Evolutionary conservation across 108 stramenopile genomes (phyloP), one percentile per base, ranked within the genome.

Genomic region (Conticribra guillardii): DNA sequence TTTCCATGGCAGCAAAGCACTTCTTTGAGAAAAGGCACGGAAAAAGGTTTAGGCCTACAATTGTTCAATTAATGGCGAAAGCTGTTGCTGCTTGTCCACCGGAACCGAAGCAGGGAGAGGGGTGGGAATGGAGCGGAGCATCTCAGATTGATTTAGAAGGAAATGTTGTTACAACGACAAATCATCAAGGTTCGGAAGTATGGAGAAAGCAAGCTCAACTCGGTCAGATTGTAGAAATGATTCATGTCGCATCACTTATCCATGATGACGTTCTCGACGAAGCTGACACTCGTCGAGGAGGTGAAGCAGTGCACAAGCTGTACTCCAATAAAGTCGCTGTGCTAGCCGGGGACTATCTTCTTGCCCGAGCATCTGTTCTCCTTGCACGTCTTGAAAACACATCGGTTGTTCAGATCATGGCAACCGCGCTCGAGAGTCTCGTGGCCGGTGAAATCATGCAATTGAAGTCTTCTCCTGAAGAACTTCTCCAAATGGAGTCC

Each of bases 401-500:
- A 1, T 88, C 92, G 18, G 98, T 98, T 30, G 98, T 98, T 2
- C 96, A 98, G 71, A 96, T 98, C 62, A 98, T 98, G 98, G 98
- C 98, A 30, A 91, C 89, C 7, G 98, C 98, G 0, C 88, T 98
- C 18, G 97, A 98, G 74, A 87, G 91, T 29, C 82, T 98, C 24
- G 98, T 98, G 18, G 87, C 93, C 23, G 98, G 98, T 7, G 98
- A 98, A 79, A 97, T 98, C 82, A 98, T 98, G 98, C 98, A 98
- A 73, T 74, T 95, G 57, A 96, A 97, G 79, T 72, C 78, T 17
- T 83, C 90, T 1, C 88, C 95, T 0, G 92, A 94, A 61, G 86
- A 89, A 52, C 44, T 94, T 34, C 57, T 97, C 59, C 89, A 97
- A 81, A 96, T 98, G 89, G 87, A 89, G 73, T 83, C 76, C 0